Evolutionary conservation across 108 stramenopile genomes (phyloP), one percentile per base, ranked within the genome.

Genomic region (Pseudonitzschia multistriata): DNA sequence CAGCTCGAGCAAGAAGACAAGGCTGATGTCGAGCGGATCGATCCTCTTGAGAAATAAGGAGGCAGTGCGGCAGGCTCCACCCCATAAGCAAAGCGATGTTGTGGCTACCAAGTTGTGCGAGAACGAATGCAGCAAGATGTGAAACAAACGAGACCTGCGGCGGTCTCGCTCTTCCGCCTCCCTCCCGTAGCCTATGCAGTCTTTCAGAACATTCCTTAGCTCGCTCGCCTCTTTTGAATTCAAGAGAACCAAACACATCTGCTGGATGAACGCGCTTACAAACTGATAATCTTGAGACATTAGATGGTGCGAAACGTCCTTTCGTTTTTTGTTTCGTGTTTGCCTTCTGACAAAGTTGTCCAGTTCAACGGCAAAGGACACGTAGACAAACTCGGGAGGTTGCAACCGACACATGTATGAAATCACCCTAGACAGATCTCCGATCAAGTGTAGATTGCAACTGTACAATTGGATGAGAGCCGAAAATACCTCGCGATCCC

Each of bases 371-470:
- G 87, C 87, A 66, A 94, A 94, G 0, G 93, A 89, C 0, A 90
- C 77, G 67, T 88, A 90, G 19, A 94, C 86, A 72, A 94, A 91
- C 59, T 89, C 93, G 11, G 93, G 88, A 37, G 93, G 93, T 71
- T 94, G 93, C 0, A 94, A 77, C 8, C 79, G 74, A 33, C 90
- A 94, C 91, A 92, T 92, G 37, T 83, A 79, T 17, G 90, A 76
- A 68, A 94, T 78, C 17, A 94, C 85, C 54, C 81, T 78, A 27
- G 93, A 85, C 34, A 94, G 42, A 48, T 89, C 86, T 27, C 81
- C 67, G 17, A 94, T 74, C 37, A 90, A 79, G 29, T 87, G 76
- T 29, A 82, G 77, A 53, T 91, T 78, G 35, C 76, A 75, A 14
- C 87, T 78, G 68, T 91, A 88, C 42, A 91, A 66, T 39, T 90